Percentiles rank a stretch among this genome's conserved stretches.
These are phyloP conservation scores for Zostera marina DNA, from an alignment of 116 monocot species.

Conservation along the genomic window DNA sequence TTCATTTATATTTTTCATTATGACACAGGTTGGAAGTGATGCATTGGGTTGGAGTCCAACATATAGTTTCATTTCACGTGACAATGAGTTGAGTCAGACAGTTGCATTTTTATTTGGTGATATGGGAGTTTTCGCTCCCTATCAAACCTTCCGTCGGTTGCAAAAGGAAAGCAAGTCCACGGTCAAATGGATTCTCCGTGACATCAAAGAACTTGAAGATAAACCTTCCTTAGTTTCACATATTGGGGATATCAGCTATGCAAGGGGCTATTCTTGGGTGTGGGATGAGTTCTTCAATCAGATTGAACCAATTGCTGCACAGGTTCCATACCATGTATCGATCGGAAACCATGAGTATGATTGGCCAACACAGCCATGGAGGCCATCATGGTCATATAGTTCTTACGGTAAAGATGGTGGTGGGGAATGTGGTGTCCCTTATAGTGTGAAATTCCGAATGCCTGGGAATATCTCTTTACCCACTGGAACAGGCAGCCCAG, in stretches of 20 bases:
- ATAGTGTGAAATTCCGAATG: slow-evolving; percentile 87
- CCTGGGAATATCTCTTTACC: slow-evolving; percentile 74
- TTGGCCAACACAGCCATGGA: slow-evolving; percentile 94
- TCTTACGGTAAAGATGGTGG: slow-evolving; percentile 77
- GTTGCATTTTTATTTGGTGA: slow-evolving; percentile 85
- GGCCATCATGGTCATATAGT: slow-evolving; percentile 52
- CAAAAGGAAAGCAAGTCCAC: slow-evolving; percentile 82
- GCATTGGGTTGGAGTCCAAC: slow-evolving; percentile 59
- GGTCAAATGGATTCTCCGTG: slow-evolving; percentile 82
- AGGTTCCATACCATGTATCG: slow-evolving; percentile 76
- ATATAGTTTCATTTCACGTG: slow-evolving; percentile 65
- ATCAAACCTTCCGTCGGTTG: slow-evolving; percentile 52
- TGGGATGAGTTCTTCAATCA: slow-evolving; percentile 97
- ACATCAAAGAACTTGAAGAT: slow-evolving; percentile 55
- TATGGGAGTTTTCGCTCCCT: slow-evolving; percentile 78
- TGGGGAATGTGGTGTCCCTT: slow-evolving; percentile 96
- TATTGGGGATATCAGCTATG: slow-evolving; percentile 97
- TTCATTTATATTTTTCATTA: background rate
- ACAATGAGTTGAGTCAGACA: slow-evolving; percentile 55
- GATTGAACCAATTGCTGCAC: slow-evolving; percentile 78
- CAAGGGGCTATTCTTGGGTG: slow-evolving; percentile 80
- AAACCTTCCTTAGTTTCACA: slow-evolving; percentile 80
- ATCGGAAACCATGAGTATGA: slow-evolving; percentile 99
- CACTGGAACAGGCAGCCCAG: slow-evolving; percentile 62
- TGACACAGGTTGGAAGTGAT: slow-evolving; percentile 77